Evolutionary conservation across 208 protist genomes (phyloP), one percentile per base, ranked within the genome.

Genomic region (Acanthamoeba castellanii): DNA sequence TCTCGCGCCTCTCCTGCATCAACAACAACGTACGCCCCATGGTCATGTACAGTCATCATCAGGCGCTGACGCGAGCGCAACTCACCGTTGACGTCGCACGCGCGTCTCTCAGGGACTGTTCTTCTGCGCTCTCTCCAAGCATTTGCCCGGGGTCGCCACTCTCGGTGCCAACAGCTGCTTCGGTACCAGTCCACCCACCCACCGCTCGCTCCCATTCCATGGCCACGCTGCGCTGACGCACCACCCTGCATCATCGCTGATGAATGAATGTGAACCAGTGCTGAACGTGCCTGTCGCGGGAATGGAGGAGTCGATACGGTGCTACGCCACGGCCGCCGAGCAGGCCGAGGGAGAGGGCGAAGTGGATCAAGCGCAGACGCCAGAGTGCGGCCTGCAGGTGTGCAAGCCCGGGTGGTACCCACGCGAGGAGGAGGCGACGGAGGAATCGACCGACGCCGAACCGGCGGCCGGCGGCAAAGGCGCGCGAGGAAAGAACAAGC

Each of bases 211-310:
- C 1, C 37, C 37, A 42, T 42, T 1, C 37, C 37, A 42, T 42
- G 50, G 16, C 16, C 52, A 18, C 52, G n/a, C n/a, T n/a, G 52
- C 52, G 1, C 52, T 57, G 16, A 20, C 52, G 2, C 52, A 57
- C 52, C 52, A 57, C 11, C 34, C 11, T 7, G 76, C 25, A 47
- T 18, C 27, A 68, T 22, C n/a, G 22, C 82, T 45, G 3, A 1
- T 82, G 2, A 32, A 3, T 82, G 32, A 32, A 9, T n/a, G n/a
- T n/a, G n/a, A 42, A 27, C 30, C 66, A 90, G 85, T 92, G 34
- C n/a, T 92, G 27, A 92, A 92, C 64, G 85, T 92, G 32, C 85
- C 85, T 22, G 27, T 74, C 16, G 64, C 55, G 5, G 85, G 57
- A 0, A 92, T 92, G 85, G 85, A 92, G 37, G 64, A 92, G 34